A percentile compares a stretch with the other conserved stretches of the same genome.
Conservation (phyloP, 306 rosid species). For the Pyrus bretschneideri region DNA sequence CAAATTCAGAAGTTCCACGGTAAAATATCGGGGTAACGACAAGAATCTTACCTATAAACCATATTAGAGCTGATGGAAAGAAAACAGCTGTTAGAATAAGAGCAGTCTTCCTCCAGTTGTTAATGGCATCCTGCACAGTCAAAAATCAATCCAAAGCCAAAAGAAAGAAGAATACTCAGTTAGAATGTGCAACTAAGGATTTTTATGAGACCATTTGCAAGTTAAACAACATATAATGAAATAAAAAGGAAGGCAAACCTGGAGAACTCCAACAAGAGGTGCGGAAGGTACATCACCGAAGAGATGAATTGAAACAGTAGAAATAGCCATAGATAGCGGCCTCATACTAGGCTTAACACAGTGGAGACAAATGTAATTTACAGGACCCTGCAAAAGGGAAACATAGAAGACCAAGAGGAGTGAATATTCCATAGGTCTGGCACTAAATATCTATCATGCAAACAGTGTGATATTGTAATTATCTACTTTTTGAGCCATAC, state of each 20-base stretch:
- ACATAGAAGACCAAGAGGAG: not conserved
- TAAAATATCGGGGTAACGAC: constrained; percentile 2
- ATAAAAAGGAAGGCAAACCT: constrained; percentile 34
- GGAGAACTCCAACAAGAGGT: constrained; percentile 81
- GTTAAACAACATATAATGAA: not conserved
- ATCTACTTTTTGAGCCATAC: not conserved
- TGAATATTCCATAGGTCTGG: not conserved
- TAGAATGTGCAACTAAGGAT: not conserved
- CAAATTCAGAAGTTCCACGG: not conserved
- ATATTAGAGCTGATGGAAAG: constrained; percentile 58
- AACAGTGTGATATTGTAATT: not conserved
- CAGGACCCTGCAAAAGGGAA: constrained; percentile 61
- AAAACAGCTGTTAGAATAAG: constrained; percentile 61
- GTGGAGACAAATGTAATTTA: constrained; percentile 57
- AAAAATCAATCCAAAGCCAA: constrained; percentile 1
- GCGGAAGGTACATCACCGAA: constrained; percentile 89
- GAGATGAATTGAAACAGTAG: constrained; percentile 73
- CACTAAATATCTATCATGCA: not conserved
- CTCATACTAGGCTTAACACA: constrained; percentile 75
- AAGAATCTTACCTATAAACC: constrained; percentile 63
- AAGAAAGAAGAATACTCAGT: not conserved
- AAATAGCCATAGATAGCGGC: constrained; percentile 81
- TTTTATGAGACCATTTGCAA: not conserved
- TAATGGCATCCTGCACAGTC: constrained; percentile 45
- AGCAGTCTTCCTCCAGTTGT: constrained; percentile 67